Percentiles rank a stretch among this genome's conserved stretches.
Evolutionary conservation across 225 moss, liverwort and hornwort species (phyloP).

Genomic region (Anthoceros angustus): DNA sequence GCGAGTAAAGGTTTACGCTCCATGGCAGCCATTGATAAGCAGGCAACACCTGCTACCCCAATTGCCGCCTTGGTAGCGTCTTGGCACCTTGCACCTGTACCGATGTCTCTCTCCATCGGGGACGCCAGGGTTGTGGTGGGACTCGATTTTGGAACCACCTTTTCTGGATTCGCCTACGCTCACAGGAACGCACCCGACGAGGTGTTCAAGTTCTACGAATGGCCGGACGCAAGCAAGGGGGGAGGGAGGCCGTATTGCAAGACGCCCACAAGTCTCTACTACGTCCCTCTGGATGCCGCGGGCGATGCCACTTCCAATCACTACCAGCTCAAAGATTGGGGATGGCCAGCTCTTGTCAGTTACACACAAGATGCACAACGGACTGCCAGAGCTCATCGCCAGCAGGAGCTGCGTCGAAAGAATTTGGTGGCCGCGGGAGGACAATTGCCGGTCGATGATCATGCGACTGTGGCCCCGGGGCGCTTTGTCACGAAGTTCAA

Average conservation of each 20-base stretch:
- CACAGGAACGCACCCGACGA: constrained; percentile 20
- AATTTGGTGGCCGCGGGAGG: not conserved
- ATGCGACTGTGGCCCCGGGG: constrained; percentile 5
- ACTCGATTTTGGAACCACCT: constrained; percentile 47
- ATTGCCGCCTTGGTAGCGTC: no score
- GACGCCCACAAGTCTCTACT: constrained; percentile 8
- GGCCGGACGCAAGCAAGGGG: constrained; percentile 4
- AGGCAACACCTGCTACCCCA: no score
- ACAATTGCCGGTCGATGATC: no score
- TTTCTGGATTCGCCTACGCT: constrained; percentile 44
- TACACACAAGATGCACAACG: not conserved
- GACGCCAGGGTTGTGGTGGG: constrained; percentile 33
- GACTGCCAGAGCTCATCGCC: not conserved
- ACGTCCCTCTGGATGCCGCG: not conserved
- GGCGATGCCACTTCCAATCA: not conserved
- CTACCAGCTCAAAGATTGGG: constrained; percentile 23
- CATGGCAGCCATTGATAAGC: no score
- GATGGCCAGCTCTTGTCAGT: constrained; percentile 27
- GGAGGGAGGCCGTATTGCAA: constrained; percentile 10
- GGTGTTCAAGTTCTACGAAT: constrained; percentile 11
- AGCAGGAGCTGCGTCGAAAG: not conserved
- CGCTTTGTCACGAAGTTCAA: constrained; percentile 30
- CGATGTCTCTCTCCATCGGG: not conserved
- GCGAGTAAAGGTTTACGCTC: no score
- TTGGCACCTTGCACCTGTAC: no score